Evolutionary conservation across 768 basidiomycete genomes (phyloP).

Genomic region (Coprinopsis cinerea): DNA sequence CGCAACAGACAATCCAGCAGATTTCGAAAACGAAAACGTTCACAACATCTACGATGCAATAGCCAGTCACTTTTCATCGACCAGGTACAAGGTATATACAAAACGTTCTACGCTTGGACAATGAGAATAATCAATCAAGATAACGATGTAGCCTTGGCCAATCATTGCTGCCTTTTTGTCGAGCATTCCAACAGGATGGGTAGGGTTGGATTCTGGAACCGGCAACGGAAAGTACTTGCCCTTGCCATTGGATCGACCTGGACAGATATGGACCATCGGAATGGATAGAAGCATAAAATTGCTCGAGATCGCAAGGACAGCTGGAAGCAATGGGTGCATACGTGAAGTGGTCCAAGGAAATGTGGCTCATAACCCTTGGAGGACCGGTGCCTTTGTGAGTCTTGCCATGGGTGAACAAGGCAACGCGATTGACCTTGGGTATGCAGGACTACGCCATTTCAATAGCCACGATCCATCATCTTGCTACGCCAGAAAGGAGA

Average conservation of each 20-base stretch:
- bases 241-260: slow-evolving; percentile 55
- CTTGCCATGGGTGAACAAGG: background rate
- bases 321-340: slow-evolving; percentile 37
- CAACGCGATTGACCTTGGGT: slow-evolving; percentile 1
- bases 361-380: slow-evolving; percentile 68
- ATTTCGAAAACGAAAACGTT: slow-evolving; percentile 71
- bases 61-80: slow-evolving; percentile 82
- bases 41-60: slow-evolving; percentile 83
- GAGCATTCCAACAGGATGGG: slow-evolving; percentile 64
- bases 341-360: slow-evolving; percentile 82
- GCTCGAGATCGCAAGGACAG: slow-evolving; percentile 65
- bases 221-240: slow-evolving; percentile 98
- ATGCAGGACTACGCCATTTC: slow-evolving; percentile 91
- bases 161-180: slow-evolving; percentile 73
- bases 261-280: slow-evolving; percentile 67
- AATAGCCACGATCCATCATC: slow-evolving; percentile 95
- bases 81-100: slow-evolving; percentile 72
- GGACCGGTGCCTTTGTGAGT: slow-evolving; percentile 70
- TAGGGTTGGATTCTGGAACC: slow-evolving; percentile 92
- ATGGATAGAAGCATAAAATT: slow-evolving; percentile 80
- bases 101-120: background rate
- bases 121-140: background rate
- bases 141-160: slow-evolving; percentile 77
- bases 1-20: slow-evolving; percentile 39
- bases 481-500: slow-evolving; percentile 75